Evolutionary conservation across 139 green algal species (phyloP), one percentile per base, ranked within the genome.

Genomic region (Chlorella ohadii): DNA sequence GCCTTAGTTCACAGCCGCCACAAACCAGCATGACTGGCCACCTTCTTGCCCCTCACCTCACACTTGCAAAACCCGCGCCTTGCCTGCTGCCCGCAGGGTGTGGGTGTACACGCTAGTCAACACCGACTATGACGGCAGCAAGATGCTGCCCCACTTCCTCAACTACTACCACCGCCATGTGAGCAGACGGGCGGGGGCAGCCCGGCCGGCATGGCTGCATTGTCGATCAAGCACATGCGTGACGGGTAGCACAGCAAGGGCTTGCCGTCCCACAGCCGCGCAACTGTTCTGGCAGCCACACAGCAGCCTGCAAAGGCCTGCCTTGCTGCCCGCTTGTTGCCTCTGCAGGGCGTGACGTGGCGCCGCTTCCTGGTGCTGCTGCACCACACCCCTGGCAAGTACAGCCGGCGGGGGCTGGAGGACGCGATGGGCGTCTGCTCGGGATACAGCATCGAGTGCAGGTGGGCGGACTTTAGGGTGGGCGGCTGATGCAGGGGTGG

Each of bases 101-200:
- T 92, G 89, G 89, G 15, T 92, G 39, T 92, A 90, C 71, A 90
- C 88, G 1, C 72, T 89, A 33, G 89, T 92, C 25, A 67, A 89
- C 33, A 76, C 80, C 39, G 89, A 92, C 41, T 88, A 92, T 59
- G 88, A 87, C 68, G 89, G 89, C 41, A 74, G 55, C 65, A 51
- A 71, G 36, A n/a, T 91, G 78, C 75, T 92, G 44, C 88, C 84
- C 57, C 89, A 92, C 65, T 92, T 92, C 39, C 39, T 92, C 23
- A 81, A 92, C 39, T 84, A 92, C 64, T 92, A 92, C 73, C 77
- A 86, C 41, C 67, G 55, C 20, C 81, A 90, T 22, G 51, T 59
- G 51, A 59, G 51, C n/a, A n/a, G n/a, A n/a, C n/a, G n/a, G n/a
- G n/a, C n/a, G n/a, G n/a, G n/a, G 44, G 44, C 44, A 51, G 44